A percentile compares a stretch with the other conserved stretches of the same genome.
These are phyloP conservation scores for Epichloe baconii DNA, from an alignment of 2,329 filamentous ascomycete genomes.

Conservation along the genomic window DNA sequence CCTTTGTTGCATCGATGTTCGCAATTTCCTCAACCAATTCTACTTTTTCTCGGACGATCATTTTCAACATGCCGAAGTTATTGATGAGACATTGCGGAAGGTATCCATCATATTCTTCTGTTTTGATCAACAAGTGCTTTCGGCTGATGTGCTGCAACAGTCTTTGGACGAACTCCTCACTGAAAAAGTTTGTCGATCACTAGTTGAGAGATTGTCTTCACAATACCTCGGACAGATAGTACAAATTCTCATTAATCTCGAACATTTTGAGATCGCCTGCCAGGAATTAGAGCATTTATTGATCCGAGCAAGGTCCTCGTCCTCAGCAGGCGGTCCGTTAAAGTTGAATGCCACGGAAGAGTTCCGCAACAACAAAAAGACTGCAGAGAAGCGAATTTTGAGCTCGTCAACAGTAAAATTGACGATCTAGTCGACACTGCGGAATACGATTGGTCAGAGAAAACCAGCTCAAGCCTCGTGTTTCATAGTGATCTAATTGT, in stretches of 20 bases:
- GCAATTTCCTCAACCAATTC: constrained; percentile 95
- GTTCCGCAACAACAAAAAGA: constrained; percentile 85
- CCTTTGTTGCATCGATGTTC: constrained; percentile 92
- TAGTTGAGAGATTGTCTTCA: constrained; percentile 77
- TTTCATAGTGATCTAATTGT: background rate
- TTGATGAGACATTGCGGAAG: constrained; percentile 79
- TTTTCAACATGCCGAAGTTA: constrained; percentile 78
- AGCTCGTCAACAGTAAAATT: constrained; percentile 96
- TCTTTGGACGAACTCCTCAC: constrained; percentile 91
- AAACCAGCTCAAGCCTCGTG: constrained; percentile 9
- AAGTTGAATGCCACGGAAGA: constrained; percentile 71
- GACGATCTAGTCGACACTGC: constrained; percentile 94
- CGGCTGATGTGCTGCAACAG: constrained; percentile 25
- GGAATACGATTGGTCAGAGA: constrained; percentile 74
- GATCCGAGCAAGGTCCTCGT: constrained; percentile 70
- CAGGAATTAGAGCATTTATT: constrained; percentile 78
- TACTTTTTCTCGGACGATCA: constrained; percentile 97
- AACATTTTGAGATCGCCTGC: constrained; percentile 92
- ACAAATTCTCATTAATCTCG: constrained; percentile 93
- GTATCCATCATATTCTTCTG: constrained; percentile 25
- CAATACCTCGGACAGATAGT: constrained; percentile 97
- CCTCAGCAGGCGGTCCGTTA: constrained; percentile 67
- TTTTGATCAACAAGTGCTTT: background rate
- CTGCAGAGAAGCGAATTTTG: constrained; percentile 92
- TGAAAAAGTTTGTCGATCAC: constrained; percentile 77